Base-by-base conservation (phyloP, 768 basidiomycete species). In the Xanthoconium stramineum region DNA sequence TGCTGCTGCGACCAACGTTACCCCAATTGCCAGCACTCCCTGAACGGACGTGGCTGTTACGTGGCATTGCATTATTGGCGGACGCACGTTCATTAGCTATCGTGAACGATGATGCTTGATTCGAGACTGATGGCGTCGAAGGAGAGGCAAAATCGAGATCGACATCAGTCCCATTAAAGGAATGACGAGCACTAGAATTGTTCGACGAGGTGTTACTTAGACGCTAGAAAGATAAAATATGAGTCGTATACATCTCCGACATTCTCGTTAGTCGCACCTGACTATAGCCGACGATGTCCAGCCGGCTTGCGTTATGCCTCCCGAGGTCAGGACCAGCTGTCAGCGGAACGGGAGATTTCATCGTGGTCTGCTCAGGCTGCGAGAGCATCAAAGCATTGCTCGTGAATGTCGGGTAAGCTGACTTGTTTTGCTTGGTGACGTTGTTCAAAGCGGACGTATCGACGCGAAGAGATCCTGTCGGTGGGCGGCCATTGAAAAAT, bases 301-400 rank as follows among this genome's bases (percentile, higher is more conserved):
- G 69, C 40, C 89, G 80, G 20, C 84, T 80, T 61, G 80, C 80
- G 65, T 83, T 85, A 65, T 90, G 87, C 63, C 91, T 79, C 63
- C 91, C 90, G 43, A 93, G 76, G 72, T 92, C 90, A 60, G 90
- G 91, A 48, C 89, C 91, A 55, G 90, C 90, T 55, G 90, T 93
- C 58, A 90, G 81, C 36, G 90, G 91, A 47, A 84, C 86, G 54
- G 89, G 89, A 20, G 87, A 88, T 68, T 88, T 83, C 56, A 81
- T 77, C 19, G 80, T 72, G 29, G 80, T 71, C 47, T 83, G 83
- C 44, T 88, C 88, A 45, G 79, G 77, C 14, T 73, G 66, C n/a
- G 73, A 68, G 53, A 87, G 84, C 52, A 84, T 78, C 53, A 74
- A 54, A 12, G 73, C 70, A 56, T 81, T 81, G 55, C 75, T 71